Percentiles rank a stretch among this genome's conserved stretches.
These are phyloP conservation scores for Kodamaea derodonti DNA, from an alignment of 1,139 yeast species.

Conservation along the genomic window DNA sequence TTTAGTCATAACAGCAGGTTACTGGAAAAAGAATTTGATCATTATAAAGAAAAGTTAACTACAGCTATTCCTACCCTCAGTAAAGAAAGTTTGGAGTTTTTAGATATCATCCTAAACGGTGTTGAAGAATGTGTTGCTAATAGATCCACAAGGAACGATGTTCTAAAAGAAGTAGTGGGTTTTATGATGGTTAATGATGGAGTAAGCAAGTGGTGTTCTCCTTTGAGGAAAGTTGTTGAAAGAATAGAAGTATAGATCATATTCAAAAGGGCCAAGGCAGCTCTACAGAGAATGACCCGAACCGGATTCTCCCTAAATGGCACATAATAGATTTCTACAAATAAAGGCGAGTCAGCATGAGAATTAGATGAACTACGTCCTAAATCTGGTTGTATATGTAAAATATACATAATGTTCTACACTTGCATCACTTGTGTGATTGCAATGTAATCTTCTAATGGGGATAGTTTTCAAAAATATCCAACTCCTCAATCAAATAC, in stretches of 20 bases:
- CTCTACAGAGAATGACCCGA: too few species aligned
- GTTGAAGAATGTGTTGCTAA: conserved; percentile 11
- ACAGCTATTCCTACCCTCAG: conserved; percentile 14
- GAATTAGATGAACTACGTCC: too few species aligned
- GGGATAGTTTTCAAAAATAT: too few species aligned
- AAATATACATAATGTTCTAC: too few species aligned
- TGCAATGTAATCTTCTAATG: too few species aligned
- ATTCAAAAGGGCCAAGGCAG: too few species aligned
- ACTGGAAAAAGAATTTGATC: conserved; percentile 31
- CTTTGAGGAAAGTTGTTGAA: conserved; percentile 49
- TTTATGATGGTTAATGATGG: conserved; percentile 53
- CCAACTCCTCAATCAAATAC: too few species aligned
- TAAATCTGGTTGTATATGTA: too few species aligned
- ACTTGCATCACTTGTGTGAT: too few species aligned
- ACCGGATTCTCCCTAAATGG: too few species aligned
- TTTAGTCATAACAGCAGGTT: conserved; percentile 19
- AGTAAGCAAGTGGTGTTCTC: conserved; percentile 53
- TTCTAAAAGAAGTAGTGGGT: conserved; percentile 26
- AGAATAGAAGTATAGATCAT: conserved; percentile 11
- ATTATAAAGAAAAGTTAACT: conserved; percentile 31
- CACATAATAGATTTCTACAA: too few species aligned
- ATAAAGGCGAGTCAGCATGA: too few species aligned
- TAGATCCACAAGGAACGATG: conserved; percentile 4
- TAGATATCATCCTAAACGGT: conserved; percentile 11
- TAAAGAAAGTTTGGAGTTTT: conserved; percentile 16